Conservation (phyloP, 73 alveolate species). For the Paramecium sonneborni region DNA sequence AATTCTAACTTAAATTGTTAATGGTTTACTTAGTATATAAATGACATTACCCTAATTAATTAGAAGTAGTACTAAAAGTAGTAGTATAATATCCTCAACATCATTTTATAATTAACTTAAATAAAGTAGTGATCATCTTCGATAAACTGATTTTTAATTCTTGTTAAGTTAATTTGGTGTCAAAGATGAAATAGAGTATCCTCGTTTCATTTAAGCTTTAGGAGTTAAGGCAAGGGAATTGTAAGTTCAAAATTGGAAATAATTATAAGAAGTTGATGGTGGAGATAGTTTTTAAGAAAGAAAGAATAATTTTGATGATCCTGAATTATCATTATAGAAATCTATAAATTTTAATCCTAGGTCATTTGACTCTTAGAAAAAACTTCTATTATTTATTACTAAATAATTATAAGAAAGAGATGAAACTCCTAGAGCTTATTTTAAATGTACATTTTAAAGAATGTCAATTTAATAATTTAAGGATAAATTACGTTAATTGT, state of each 20-base stretch:
- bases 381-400: not conserved
- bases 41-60: slow-evolving; percentile 12
- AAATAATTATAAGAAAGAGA: not conserved
- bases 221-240: not conserved
- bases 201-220: not conserved
- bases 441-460: not conserved
- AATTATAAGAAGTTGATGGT: not conserved
- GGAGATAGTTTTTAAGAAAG: not conserved
- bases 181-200: slow-evolving; percentile 39
- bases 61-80: slow-evolving; percentile 17
- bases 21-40: not conserved
- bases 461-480: not conserved
- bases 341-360: slow-evolving; percentile 16
- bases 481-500: not conserved
- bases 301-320: not conserved
- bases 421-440: not conserved
- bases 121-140: not conserved
- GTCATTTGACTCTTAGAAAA: not conserved
- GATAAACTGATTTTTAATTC: not conserved
- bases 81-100: not conserved
- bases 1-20: not conserved
- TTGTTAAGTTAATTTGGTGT: not conserved
- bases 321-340: not conserved
- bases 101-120: not conserved
- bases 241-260: not conserved